phyloP scores from a whole-genome alignment of 2,329 filamentous ascomycete genomes.

The Hymenoscyphus fraxineus region DNA sequence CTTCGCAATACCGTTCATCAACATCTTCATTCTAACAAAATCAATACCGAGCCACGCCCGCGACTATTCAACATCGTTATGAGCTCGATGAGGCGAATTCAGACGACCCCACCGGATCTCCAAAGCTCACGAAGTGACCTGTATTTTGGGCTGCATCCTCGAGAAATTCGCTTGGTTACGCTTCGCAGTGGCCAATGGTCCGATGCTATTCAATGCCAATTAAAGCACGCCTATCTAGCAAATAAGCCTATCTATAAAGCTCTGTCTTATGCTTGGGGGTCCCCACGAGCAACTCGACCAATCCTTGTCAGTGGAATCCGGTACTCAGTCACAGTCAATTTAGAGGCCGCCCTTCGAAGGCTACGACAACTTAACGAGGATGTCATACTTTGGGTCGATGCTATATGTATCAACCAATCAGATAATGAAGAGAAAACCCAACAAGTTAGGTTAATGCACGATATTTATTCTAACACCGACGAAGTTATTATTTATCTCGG shows the following conservation, averaged over 20 bases:
- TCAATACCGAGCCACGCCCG: too few relatives aligned
- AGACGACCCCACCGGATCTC: not conserved
- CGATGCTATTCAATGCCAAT: not conserved
- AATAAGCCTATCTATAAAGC: constrained; percentile 8
- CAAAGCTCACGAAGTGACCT: not conserved
- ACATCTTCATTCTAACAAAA: too few relatives aligned
- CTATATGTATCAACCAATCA: constrained; percentile 12
- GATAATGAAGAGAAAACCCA: constrained; percentile 9
- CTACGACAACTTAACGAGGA: not conserved
- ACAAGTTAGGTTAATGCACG: constrained; percentile 15
- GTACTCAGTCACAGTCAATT: constrained; percentile 7
- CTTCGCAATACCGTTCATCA: too few relatives aligned
- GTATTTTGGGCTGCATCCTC: not conserved
- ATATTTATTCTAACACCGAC: constrained; percentile 7
- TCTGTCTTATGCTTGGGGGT: constrained; percentile 16
- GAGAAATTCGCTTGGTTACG: not conserved
- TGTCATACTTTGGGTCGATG: not conserved
- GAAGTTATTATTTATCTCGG: constrained; percentile 14
- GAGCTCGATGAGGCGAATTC: too few relatives aligned
- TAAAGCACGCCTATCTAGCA: not conserved
- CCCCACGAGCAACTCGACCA: not conserved
- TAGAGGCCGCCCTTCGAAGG: constrained; percentile 11
- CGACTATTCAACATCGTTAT: too few relatives aligned
- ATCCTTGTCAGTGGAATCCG: constrained; percentile 7
- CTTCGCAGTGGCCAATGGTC: not conserved